Base-by-base conservation (phyloP, 1,284 basidiomycete genomes). In the Leccinum colubrinum region DNA sequence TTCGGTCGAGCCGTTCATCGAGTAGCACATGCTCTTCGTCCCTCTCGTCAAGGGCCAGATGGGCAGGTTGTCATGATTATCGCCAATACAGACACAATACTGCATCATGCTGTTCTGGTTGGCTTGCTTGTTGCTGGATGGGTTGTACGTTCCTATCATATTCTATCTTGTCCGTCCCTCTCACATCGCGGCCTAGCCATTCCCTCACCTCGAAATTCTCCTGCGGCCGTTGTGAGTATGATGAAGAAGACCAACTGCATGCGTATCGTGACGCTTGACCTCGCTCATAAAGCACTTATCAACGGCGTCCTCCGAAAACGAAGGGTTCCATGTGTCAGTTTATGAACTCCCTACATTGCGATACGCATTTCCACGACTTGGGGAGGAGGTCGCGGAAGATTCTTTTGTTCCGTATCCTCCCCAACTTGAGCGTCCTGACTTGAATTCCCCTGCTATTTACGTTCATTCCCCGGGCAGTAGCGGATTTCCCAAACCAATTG, bases 381-480 rank as follows among this genome's bases (percentile, higher is more conserved):
- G 74, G 2, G 5, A 56, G 2, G 78, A 78, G 37, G 65, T 58
- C 4, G 30, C 55, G 1, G 25, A 62, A 1, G 66, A 77, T 56
- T 22, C 63, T 0, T 79, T 79, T 56, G 22, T 55, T 12, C 65
- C 61, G 0, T 79, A 78, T 59, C 73, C 71, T 5, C 33, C 55
- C 4, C 12, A 62, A 2, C 4, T 50, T 5, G 20, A 37, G 4
- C 63, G 62, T 6, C 67, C 72, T 2, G 54, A 62, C 7, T 20
- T 62, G 35, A 56, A 67, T 11, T 68, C 72, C 17, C 58, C 66
- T 3, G 64, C 64, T 6, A 50, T 74, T 12, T 78, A 77, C 20
- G 48, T 77, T 8, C 78, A 78, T 57, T 78, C 78, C 2, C 77
- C 76, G 1, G 76, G 78, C 3, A 78, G 76, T 41, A 79, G 75